Base-by-base conservation (phyloP, 768 basidiomycete species). In the Pleurotus eryngii region DNA sequence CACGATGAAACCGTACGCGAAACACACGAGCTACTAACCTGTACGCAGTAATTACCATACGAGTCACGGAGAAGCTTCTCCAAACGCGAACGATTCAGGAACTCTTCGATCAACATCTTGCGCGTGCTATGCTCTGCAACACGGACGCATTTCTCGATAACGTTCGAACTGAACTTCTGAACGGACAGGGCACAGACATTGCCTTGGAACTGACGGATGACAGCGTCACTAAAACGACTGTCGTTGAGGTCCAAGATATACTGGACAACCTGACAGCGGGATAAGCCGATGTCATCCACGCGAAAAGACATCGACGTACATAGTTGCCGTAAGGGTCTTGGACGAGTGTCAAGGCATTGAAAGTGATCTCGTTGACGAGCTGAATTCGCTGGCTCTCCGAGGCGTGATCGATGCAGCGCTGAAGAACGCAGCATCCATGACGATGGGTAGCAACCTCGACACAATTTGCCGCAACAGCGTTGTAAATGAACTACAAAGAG, bases 161-260 rank as follows among this genome's bases (percentile, higher is more conserved):
- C 97, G 70, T 99, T 99, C 60, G 96, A 98, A 61, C 94, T 96
- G 76, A 99, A 99, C 75, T 99, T 99, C 72, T 99, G 97, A 14
- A 98, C 96, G 4, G 95, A 98, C 54, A 99, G 77, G 4, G 94
- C 94, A 70, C 95, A 98, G 59, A 98, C 92, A 67, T 99, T 98
- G 65, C 97, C 97, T 54, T 92, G 78, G 74, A 98, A 99, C 68
- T 98, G 97, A 61, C 96, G 87, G 65, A 98, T 98, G 64, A 99
- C 92, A 49, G 81, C 96, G 73, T 98, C 96, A 63, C 93, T 96
- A 81, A 98, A 99, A 45, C 97, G 85, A 71, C 92, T 95, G 76
- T 99, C 97, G 74, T 98, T 98, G 66, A 99, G 75, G 70, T 99
- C 97, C 59, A 99, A 83, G 59, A 98, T 97, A 70, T 99, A 99